phyloP scores from a whole-genome alignment of 75 land plant genomes.

The Pseudotsuga menziesii region DNA sequence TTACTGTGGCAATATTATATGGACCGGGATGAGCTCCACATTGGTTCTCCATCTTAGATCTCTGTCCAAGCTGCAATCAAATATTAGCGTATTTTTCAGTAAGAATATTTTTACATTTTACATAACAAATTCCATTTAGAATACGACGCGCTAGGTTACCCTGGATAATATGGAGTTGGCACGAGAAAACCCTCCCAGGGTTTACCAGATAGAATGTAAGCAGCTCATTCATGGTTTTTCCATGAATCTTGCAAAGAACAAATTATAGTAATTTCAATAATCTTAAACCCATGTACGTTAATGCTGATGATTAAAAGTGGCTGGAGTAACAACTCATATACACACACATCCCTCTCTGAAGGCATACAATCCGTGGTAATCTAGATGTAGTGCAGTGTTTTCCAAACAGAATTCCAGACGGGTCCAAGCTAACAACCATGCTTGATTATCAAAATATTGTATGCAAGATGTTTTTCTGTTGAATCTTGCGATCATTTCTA shows the following conservation, averaged over 20 bases:
- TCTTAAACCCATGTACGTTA: not conserved
- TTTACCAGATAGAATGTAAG: too few species aligned
- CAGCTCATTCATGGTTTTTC: constrained; percentile 57
- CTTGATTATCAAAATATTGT: too few species aligned
- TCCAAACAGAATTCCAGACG: constrained; percentile 6
- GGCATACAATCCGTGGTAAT: constrained; percentile 52
- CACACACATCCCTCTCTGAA: constrained; percentile 40
- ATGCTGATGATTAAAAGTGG: not conserved
- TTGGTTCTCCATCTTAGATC: constrained; percentile 45
- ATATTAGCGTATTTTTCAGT: not conserved
- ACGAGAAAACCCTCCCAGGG: constrained; percentile 70
- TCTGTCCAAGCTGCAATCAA: constrained; percentile 39
- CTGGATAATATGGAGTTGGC: constrained; percentile 82
- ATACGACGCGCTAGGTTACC: constrained; percentile 20
- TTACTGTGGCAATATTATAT: constrained; percentile 18
- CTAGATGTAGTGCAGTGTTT: constrained; percentile 45
- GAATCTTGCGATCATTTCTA: too few species aligned
- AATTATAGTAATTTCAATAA: not conserved
- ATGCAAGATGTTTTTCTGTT: too few species aligned
- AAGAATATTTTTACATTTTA: not conserved
- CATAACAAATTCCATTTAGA: too few species aligned
- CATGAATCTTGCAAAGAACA: constrained; percentile 53
- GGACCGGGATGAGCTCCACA: constrained; percentile 40
- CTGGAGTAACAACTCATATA: not conserved
- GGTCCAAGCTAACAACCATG: too few species aligned